Base-by-base conservation (phyloP, 148 eudicot species). In the Polygonum aviculare region DNA sequence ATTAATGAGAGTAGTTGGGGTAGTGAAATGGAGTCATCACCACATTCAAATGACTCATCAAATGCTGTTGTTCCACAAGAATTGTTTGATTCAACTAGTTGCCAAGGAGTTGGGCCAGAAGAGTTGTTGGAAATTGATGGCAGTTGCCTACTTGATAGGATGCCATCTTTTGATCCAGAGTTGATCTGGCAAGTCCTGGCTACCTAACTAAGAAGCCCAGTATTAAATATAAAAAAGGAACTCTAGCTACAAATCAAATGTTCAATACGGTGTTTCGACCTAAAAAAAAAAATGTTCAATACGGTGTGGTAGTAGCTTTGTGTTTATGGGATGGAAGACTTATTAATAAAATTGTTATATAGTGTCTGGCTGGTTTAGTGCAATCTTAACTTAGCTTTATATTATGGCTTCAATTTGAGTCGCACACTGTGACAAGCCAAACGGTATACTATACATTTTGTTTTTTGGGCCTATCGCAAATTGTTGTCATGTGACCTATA, bases 101-200 rank as follows among this genome's bases (percentile, higher is more conserved):
- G 35, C 15, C 5, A 69, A 73, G 54, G 79, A 12, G 48, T 76
- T 57, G 84, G 38, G 63, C 69, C 71, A 11, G 78, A 72, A 44
- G 91, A 83, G 22, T 77, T 52, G 70, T 39, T 39, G 75, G 75
- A 57, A 57, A 85, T 79, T 44, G 74, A 78, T 51, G 87, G 88
- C 41, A 87, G 77, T 15, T 90, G 87, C 74, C 84, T 85, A 9
- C 87, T 95, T 3, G 94, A 85, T 36, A 84, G 82, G 63, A 84
- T 95, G 86, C 96, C 96, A 3, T 95, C 99, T 16, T 88, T 82
- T 77, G 99, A 95, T 74, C 90, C 94, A 0, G 99, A 95, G 39
- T 83, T 90, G 78, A 89, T 95, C 12, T 95, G 99, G 99, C 88
- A 93, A 77, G 90, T 93, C 77, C 89, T 95, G 74, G 90, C 91